Evolutionary conservation across 768 basidiomycete genomes (phyloP), one percentile per base, ranked within the genome.

Genomic region (Xerocomellus intermedius): DNA sequence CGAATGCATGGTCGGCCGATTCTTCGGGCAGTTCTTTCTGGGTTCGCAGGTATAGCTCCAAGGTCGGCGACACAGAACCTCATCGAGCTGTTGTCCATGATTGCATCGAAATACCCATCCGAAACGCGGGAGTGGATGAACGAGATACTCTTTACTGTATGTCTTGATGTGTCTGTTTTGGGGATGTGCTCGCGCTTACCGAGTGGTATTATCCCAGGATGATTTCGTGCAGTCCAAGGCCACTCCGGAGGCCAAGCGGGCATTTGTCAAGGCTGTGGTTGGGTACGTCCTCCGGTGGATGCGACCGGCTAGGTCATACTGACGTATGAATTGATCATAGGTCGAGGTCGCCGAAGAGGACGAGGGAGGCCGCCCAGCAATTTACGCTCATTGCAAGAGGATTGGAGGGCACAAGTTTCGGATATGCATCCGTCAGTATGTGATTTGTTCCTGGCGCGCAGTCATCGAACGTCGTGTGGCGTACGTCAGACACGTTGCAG

Each of bases 361-460:
- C 86, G 35, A 77, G 88, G 58, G 92, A 94, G 37, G 92, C 93
- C 0, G 85, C 91, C 12, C 85, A 93, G 60, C 90, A 95, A 58
- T 94, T 96, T 69, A 87, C 87, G 1, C 77, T 96, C 0, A 81
- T 96, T 19, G 87, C 91, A 12, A 74, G 93, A 64, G 93, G 93
- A 3, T 70, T 94, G 53, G 91, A 91, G 61, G 90, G 88, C 8
- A 87, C 91, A 9, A 86, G 82, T 56, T 95, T 94, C 69, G 93
- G 93, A 8, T 92, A 89, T 69, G 84, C 91, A 2, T 84, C 86
- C 5, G 75, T 84, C 49, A 76, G 77, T 35, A 82, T 83, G 80
- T 83, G 57, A 70, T 37, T 28, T 28, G 39, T 33, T 36, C 32
- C 30, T 30, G 33, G 38, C 6, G 38, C 47, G 24, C 36, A 41